Conservation (phyloP, 352 stramenopile species). For the Saprolegnia diclina region DNA sequence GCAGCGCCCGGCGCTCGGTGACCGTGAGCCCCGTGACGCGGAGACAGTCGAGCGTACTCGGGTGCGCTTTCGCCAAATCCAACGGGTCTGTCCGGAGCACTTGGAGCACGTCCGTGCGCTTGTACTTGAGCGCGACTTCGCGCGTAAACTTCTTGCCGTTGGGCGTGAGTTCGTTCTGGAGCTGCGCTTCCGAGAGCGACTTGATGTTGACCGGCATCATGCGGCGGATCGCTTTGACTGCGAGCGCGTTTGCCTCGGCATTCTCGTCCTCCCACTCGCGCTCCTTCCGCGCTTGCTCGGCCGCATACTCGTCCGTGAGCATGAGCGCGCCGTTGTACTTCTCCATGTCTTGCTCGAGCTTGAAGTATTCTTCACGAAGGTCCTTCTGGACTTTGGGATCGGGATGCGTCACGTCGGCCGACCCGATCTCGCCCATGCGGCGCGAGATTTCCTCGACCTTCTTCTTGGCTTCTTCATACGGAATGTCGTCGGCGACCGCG, state of each 20-base stretch:
- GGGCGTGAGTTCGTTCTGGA: constrained; percentile 56
- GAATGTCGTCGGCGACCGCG: constrained; percentile 88
- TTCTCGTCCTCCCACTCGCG: constrained; percentile 90
- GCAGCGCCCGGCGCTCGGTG: constrained; percentile 83
- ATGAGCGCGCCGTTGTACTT: constrained; percentile 91
- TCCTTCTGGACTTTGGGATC: constrained; percentile 73
- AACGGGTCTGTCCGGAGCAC: constrained; percentile 79
- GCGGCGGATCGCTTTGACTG: constrained; percentile 81
- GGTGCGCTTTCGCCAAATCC: constrained; percentile 86
- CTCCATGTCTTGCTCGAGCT: constrained; percentile 91
- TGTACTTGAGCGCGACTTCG: constrained; percentile 86
- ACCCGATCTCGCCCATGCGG: constrained; percentile 90
- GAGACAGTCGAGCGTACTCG: constrained; percentile 85
- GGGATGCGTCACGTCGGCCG: constrained; percentile 82
- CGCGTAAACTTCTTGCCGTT: constrained; percentile 73
- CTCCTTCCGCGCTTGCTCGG: constrained; percentile 86
- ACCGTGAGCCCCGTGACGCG: constrained; percentile 87
- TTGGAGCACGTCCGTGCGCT: constrained; percentile 89
- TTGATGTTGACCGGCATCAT: constrained; percentile 92
- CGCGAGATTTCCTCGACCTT: constrained; percentile 88
- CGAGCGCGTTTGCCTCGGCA: constrained; percentile 76
- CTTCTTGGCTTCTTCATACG: constrained; percentile 87
- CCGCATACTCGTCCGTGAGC: constrained; percentile 89
- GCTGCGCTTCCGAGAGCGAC: constrained; percentile 83
- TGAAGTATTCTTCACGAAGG: constrained; percentile 90